Percentiles rank a stretch among this genome's conserved stretches.
These are phyloP conservation scores for Infundibulicybe gibba DNA, from an alignment of 768 basidiomycete genomes.

Conservation along the genomic window DNA sequence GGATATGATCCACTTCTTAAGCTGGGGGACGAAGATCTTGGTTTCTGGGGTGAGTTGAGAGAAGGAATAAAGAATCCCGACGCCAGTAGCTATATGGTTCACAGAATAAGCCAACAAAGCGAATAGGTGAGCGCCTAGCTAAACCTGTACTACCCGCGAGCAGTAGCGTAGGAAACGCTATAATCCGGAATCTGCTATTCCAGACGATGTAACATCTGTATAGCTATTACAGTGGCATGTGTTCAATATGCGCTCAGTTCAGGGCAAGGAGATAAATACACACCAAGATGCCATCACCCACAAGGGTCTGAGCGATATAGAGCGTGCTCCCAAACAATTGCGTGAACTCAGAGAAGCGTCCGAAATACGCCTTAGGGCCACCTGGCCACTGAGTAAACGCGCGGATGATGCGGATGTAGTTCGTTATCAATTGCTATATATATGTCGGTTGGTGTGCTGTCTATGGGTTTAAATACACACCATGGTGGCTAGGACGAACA, in stretches of 20 bases:
- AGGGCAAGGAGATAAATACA: constrained; percentile 1
- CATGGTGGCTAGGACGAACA: constrained; percentile 28
- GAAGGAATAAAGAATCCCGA: constrained; percentile 28
- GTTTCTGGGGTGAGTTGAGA: constrained; percentile 20
- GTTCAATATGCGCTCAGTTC: not conserved
- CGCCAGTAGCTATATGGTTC: constrained; percentile 16
- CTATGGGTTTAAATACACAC: constrained; percentile 9
- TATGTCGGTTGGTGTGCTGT: not conserved
- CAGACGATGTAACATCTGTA: constrained; percentile 30
- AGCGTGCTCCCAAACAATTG: constrained; percentile 33
- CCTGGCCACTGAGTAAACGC: constrained; percentile 28
- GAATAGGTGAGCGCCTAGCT: not conserved
- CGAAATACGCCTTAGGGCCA: constrained; percentile 27
- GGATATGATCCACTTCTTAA: constrained; percentile 32
- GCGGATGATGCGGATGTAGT: constrained; percentile 28
- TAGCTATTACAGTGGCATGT: constrained; percentile 12
- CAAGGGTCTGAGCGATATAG: constrained; percentile 31
- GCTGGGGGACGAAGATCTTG: constrained; percentile 25
- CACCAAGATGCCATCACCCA: constrained; percentile 33
- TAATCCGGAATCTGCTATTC: constrained; percentile 14
- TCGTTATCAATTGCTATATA: constrained; percentile 29
- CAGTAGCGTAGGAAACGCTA: constrained; percentile 23
- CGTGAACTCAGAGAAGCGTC: constrained; percentile 27
- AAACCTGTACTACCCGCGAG: constrained; percentile 26
- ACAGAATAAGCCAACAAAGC: too few relatives aligned